Conservation (phyloP, 495 filamentous ascomycete genomes). For the Parathielavia appendiculata region DNA sequence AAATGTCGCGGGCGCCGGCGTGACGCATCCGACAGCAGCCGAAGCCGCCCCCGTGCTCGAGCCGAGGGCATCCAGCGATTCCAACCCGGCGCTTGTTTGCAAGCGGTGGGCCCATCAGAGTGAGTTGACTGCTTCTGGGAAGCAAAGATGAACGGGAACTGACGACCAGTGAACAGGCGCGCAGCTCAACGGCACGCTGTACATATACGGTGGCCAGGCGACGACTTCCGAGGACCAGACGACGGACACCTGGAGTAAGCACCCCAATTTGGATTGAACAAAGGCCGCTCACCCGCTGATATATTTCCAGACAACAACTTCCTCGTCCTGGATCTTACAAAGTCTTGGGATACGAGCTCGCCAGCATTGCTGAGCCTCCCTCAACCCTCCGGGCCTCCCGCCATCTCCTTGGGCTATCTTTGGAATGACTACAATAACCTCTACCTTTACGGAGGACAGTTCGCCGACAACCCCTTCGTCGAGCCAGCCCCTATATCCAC, state of each 20-base stretch:
- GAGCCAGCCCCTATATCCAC: constrained; percentile 51
- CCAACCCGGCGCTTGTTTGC: constrained; percentile 53
- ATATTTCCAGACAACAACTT: constrained; percentile 58
- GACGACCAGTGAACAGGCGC: constrained; percentile 33
- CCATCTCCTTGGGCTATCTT: constrained; percentile 63
- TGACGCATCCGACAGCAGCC: constrained; percentile 31
- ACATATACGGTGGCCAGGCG: constrained; percentile 67
- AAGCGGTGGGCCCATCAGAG: constrained; percentile 65
- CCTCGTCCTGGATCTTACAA: constrained; percentile 58
- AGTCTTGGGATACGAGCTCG: constrained; percentile 58
- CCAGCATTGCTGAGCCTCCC: constrained; percentile 58
- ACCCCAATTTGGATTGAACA: no score
- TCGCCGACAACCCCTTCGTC: constrained; percentile 52
- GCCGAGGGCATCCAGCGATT: constrained; percentile 27
- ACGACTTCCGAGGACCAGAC: constrained; percentile 49
- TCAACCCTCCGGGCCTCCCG: constrained; percentile 61
- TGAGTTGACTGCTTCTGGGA: constrained; percentile 22
- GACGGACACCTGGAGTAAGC: constrained; percentile 58
- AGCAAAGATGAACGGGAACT: constrained; percentile 13
- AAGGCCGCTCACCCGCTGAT: constrained; percentile 22
- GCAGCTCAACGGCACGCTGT: constrained; percentile 65
- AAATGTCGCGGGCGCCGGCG: constrained; percentile 44
- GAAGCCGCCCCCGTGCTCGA: constrained; percentile 31
- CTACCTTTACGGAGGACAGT: constrained; percentile 68
- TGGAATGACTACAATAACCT: constrained; percentile 65